These are phyloP conservation scores for Phytophthora ohioensis DNA, from an alignment of 352 stramenopile species.

Conservation along the genomic window DNA sequence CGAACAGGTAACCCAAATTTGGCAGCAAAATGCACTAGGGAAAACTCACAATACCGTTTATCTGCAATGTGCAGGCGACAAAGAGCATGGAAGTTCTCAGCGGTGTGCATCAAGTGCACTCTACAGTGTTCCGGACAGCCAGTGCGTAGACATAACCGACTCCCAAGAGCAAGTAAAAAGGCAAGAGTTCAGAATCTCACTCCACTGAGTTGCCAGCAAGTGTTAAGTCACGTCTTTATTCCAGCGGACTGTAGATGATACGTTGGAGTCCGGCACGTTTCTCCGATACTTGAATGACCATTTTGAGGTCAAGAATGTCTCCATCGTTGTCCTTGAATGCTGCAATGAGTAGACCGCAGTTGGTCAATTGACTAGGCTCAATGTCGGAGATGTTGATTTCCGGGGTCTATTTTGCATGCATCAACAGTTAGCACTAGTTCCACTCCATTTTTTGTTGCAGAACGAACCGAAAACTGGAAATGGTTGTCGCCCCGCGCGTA, in stretches of 20 bases:
- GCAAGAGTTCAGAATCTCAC: background rate
- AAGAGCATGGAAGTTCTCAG: slow-evolving; percentile 54
- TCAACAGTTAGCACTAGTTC: background rate
- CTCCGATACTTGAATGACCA: slow-evolving; percentile 90
- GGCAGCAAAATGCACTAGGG: background rate
- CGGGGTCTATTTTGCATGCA: slow-evolving; percentile 44
- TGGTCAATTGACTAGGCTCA: slow-evolving; percentile 84
- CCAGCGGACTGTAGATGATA: slow-evolving; percentile 90
- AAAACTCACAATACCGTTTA: background rate
- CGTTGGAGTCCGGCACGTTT: slow-evolving; percentile 75
- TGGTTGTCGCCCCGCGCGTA: slow-evolving; percentile 79
- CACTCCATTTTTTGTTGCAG: background rate
- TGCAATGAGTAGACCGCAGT: slow-evolving; percentile 89
- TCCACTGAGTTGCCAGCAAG: background rate
- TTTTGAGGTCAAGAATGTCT: slow-evolving; percentile 88
- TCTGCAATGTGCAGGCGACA: slow-evolving; percentile 32
- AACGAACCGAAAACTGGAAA: slow-evolving; percentile 87
- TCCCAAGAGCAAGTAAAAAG: background rate
- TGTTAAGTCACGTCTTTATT: slow-evolving; percentile 50
- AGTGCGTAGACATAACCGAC: slow-evolving; percentile 24
- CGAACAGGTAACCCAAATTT: slow-evolving; percentile 51
- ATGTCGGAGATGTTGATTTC: slow-evolving; percentile 81
- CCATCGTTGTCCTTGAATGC: slow-evolving; percentile 76
- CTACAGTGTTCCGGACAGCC: slow-evolving; percentile 35
- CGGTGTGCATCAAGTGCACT: slow-evolving; percentile 50